These are phyloP conservation scores for Collybia sordida DNA, from an alignment of 768 basidiomycete species.

Conservation along the genomic window DNA sequence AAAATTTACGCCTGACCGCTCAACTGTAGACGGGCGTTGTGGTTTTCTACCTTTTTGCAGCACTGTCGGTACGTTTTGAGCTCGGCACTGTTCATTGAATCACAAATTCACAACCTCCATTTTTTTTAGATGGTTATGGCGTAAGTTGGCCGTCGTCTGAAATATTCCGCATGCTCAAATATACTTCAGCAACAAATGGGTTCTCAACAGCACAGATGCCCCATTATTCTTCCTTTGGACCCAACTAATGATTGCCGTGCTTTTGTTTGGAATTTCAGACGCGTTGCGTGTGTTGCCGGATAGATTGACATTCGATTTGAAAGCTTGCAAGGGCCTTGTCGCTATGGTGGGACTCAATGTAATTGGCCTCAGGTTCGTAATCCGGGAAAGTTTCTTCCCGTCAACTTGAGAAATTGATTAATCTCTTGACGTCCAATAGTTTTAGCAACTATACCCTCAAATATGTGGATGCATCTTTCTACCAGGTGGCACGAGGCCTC, in stretches of 20 bases:
- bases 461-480: constrained; percentile 94
- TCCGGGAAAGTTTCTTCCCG: not conserved
- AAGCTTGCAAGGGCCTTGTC: constrained; percentile 67
- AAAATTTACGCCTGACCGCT: too few relatives aligned
- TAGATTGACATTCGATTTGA: constrained; percentile 61
- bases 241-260: constrained; percentile 78
- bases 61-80: too few relatives aligned
- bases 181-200: constrained; percentile 81
- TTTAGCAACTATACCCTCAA: constrained; percentile 90
- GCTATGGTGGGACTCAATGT: constrained; percentile 80
- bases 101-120: too few relatives aligned
- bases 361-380: constrained; percentile 71
- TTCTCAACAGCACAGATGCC: constrained; percentile 67
- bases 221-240: constrained; percentile 87
- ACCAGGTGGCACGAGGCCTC: constrained; percentile 93
- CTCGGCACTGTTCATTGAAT: too few relatives aligned
- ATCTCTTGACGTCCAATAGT: constrained; percentile 32
- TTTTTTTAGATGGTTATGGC: constrained; percentile 87
- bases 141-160: constrained; percentile 35
- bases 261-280: constrained; percentile 70
- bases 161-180: constrained; percentile 1
- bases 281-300: constrained; percentile 64
- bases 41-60: too few relatives aligned
- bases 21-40: too few relatives aligned
- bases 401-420: not conserved